Conservation (phyloP, 306 rosid species). For the Notholithocarpus densiflorus region DNA sequence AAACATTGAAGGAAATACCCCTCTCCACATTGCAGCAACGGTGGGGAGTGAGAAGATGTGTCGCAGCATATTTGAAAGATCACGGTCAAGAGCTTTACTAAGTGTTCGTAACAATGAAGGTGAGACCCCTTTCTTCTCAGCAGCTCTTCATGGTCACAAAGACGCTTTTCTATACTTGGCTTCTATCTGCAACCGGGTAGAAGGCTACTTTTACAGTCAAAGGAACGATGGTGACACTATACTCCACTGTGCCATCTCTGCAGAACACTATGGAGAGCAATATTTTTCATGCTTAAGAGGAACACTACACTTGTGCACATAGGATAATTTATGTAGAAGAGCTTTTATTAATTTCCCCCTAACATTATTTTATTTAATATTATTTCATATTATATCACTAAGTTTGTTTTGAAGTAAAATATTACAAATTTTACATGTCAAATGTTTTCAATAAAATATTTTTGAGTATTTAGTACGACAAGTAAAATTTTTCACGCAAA, state of each 20-base stretch:
- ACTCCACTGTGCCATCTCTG: constrained; percentile 33
- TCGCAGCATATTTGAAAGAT: neutral
- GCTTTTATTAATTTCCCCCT: no score
- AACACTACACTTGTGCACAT: no score
- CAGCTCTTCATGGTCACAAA: constrained; percentile 30
- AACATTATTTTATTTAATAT: no score
- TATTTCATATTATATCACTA: no score
- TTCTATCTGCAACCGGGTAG: neutral
- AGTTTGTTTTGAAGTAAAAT: no score
- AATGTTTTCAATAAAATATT: no score
- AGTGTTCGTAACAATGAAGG: constrained; percentile 1
- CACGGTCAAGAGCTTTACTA: neutral
- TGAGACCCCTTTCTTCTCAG: constrained; percentile 47
- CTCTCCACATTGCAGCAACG: constrained; percentile 53
- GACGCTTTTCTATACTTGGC: constrained; percentile 30
- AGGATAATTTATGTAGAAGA: no score
- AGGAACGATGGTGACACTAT: constrained; percentile 30
- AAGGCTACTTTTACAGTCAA: neutral
- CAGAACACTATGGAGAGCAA: constrained; percentile 24
- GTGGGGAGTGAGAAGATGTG: constrained; percentile 34
- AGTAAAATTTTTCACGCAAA: no score
- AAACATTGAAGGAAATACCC: constrained; percentile 35
- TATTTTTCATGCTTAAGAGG: no score
- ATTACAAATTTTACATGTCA: no score
- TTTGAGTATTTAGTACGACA: no score